These are phyloP conservation scores for Diplotaxis tenuifolia DNA, from an alignment of 345 rosid species.

Conservation along the genomic window DNA sequence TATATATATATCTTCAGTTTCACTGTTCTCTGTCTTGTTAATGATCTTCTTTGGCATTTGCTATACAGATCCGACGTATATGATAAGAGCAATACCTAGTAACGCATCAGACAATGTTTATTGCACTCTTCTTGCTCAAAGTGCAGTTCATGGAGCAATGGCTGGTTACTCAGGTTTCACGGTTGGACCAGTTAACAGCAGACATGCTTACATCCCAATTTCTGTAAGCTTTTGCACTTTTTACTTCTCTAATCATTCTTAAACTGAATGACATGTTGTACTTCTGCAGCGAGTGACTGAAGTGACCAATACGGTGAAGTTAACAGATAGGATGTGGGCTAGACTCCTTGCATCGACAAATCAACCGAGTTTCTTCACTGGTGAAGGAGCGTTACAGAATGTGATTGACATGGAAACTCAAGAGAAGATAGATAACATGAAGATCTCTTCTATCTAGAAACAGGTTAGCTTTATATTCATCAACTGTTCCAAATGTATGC, in stretches of 20 bases:
- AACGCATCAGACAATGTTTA: slow-evolving; percentile 92
- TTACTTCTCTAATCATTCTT: neutral
- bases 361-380: slow-evolving; percentile 78
- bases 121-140: slow-evolving; percentile 96
- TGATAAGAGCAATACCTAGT: slow-evolving; percentile 93
- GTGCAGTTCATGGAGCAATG: slow-evolving; percentile 99
- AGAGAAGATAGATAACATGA: slow-evolving; percentile 44
- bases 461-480: slow-evolving; percentile 17
- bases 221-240: slow-evolving; percentile 47
- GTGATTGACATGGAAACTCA: slow-evolving; percentile 34
- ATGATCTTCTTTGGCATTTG: slow-evolving; percentile 2
- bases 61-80: slow-evolving; percentile 82
- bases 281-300: slow-evolving; percentile 77
- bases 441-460: slow-evolving; percentile 41
- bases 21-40: neutral
- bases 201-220: slow-evolving; percentile 87
- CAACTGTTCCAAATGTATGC: slow-evolving; percentile 5
- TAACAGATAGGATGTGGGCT: slow-evolving; percentile 97
- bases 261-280: slow-evolving; percentile 21
- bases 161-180: slow-evolving; percentile 97
- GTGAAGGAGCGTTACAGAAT: slow-evolving; percentile 38
- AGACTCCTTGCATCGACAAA: slow-evolving; percentile 93
- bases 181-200: slow-evolving; percentile 91
- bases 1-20: slow-evolving; percentile 32
- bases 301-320: slow-evolving; percentile 65